Percentiles rank a stretch among this genome's conserved stretches.
Conservation (phyloP, 768 basidiomycete species). For the Naganishia vishniacii region DNA sequence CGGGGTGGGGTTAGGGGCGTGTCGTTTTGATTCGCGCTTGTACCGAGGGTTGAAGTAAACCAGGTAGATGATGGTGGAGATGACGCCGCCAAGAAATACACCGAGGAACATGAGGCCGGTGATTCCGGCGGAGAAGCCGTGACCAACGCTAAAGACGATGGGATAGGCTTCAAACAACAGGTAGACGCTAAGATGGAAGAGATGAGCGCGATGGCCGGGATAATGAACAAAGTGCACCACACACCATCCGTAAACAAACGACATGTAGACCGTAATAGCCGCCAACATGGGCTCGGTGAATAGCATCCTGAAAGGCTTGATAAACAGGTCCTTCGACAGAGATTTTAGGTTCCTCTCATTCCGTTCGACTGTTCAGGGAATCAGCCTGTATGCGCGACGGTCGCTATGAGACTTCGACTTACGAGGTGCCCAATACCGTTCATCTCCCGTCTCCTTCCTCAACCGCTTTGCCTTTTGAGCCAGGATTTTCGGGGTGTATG, state of each 20-base stretch:
- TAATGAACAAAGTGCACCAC: background rate
- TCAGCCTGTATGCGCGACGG: background rate
- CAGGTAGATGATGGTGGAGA: constrained; percentile 35
- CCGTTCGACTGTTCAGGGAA: constrained; percentile 32
- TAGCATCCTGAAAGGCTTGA: constrained; percentile 48
- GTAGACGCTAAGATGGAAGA: constrained; percentile 43
- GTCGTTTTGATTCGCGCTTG: constrained; percentile 35
- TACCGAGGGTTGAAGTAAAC: constrained; percentile 48
- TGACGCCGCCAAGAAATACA: constrained; percentile 38
- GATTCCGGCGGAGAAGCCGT: constrained; percentile 45
- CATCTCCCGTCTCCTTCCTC: constrained; percentile 46
- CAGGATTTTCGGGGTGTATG: constrained; percentile 48
- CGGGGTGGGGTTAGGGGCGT: constrained; percentile 38
- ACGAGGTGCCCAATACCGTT: constrained; percentile 47
- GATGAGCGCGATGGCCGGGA: background rate
- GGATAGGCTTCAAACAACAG: constrained; percentile 48
- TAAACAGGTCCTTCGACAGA: constrained; percentile 37
- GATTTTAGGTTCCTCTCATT: constrained; percentile 33
- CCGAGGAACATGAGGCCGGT: constrained; percentile 47
- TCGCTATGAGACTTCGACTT: constrained; percentile 18
- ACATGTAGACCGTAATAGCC: constrained; percentile 50
- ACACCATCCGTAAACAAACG: constrained; percentile 35
- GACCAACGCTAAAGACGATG: constrained; percentile 44
- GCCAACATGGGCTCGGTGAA: constrained; percentile 47
- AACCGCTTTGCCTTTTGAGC: constrained; percentile 45